Conservation (phyloP, 1,139 yeast genomes). For the Protomyces pachydermus region DNA sequence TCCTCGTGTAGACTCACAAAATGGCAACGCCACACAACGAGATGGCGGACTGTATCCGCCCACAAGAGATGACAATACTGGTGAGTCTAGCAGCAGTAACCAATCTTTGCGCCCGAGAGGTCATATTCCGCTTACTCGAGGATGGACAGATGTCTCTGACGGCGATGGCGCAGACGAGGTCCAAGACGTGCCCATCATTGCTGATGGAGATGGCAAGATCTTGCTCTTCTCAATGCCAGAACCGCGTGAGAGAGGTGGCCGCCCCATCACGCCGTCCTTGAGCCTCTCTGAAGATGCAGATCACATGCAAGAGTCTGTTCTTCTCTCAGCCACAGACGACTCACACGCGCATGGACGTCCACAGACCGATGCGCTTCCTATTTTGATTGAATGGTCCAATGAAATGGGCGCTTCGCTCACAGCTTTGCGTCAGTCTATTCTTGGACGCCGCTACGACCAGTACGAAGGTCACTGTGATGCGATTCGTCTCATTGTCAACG, state of each 20-base stretch:
- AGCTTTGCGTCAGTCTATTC: background rate
- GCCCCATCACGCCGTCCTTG: background rate
- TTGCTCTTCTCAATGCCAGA: slow-evolving; percentile 15
- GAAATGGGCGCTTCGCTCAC: background rate
- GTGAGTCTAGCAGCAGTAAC: background rate
- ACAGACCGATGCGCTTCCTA: background rate
- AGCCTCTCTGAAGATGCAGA: background rate
- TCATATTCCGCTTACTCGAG: background rate
- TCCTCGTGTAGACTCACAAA: background rate
- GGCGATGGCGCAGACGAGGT: background rate
- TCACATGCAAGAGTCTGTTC: background rate
- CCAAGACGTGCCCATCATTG: background rate
- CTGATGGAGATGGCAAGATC: slow-evolving; percentile 8
- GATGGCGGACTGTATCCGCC: background rate
- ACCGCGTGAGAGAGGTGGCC: background rate
- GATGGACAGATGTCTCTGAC: slow-evolving; percentile 9
- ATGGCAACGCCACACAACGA: background rate
- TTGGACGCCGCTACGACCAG: background rate
- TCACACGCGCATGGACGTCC: background rate
- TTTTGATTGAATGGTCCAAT: background rate
- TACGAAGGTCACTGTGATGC: background rate
- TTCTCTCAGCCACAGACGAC: background rate
- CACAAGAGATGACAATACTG: background rate
- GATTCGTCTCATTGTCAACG: background rate
- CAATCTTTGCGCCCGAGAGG: background rate